Evolutionary conservation across 2,329 filamentous ascomycete species (phyloP).

Genomic region (Spiromastix sp.): DNA sequence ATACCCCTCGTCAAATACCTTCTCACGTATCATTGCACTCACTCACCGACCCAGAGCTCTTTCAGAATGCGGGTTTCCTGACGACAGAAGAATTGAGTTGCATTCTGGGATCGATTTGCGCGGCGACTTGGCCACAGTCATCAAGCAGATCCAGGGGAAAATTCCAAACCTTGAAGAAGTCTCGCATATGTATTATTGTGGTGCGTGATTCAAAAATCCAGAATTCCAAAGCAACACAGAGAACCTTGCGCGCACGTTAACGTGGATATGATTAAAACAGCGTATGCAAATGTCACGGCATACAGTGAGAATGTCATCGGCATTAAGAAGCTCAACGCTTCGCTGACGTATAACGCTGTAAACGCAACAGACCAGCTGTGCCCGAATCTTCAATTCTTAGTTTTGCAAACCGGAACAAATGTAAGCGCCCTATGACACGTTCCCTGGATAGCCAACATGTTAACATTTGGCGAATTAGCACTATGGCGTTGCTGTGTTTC

Average conservation of each 20-base stretch:
- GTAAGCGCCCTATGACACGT: slow-evolving; percentile 21
- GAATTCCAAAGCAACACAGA: too few species aligned
- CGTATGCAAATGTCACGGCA: slow-evolving; percentile 17
- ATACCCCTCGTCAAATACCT: slow-evolving; percentile 20
- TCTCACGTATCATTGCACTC: slow-evolving; percentile 17
- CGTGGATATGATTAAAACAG: slow-evolving; percentile 6
- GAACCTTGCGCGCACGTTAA: too few species aligned
- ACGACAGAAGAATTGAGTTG: slow-evolving; percentile 12
- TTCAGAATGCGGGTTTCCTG: slow-evolving; percentile 13
- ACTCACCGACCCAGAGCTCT: slow-evolving; percentile 14
- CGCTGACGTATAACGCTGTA: slow-evolving; percentile 30
- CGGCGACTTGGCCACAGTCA: slow-evolving; percentile 20
- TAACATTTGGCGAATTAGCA: slow-evolving; percentile 8
- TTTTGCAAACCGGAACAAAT: slow-evolving; percentile 35
- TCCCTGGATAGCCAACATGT: slow-evolving; percentile 13
- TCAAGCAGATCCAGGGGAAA: slow-evolving; percentile 23
- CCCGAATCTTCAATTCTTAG: slow-evolving; percentile 28
- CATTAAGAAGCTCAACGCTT: slow-evolving; percentile 28
- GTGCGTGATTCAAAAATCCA: slow-evolving; percentile 16
- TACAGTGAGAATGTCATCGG: slow-evolving; percentile 28
- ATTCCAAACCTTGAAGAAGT: slow-evolving; percentile 28
- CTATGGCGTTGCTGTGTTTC: slow-evolving; percentile 20
- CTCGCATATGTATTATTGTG: slow-evolving; percentile 36
- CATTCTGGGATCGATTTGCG: slow-evolving; percentile 18
- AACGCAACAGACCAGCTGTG: slow-evolving; percentile 28